A percentile compares a stretch with the other conserved stretches of the same genome.
These are phyloP conservation scores for Termitomyces sp. DNA, from an alignment of 768 basidiomycete genomes.

Conservation along the genomic window DNA sequence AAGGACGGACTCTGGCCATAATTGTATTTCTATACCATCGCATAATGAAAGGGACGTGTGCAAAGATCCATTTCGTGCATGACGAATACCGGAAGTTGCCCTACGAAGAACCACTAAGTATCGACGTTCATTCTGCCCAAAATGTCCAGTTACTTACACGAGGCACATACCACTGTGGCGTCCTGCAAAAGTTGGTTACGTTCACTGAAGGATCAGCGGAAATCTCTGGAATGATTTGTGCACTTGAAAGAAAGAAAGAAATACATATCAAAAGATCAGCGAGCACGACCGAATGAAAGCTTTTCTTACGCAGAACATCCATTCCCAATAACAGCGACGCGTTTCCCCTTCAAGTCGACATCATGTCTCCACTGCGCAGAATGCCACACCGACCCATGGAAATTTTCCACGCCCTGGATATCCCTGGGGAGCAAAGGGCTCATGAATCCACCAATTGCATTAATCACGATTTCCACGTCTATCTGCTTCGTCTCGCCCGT, in stretches of 20 bases:
- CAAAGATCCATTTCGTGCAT: slow-evolving; percentile 48
- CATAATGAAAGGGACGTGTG: slow-evolving; percentile 45
- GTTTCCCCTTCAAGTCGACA: slow-evolving; percentile 43
- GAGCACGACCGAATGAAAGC: background rate
- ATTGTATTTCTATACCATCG: slow-evolving; percentile 40
- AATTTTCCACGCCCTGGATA: slow-evolving; percentile 35
- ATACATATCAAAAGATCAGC: background rate
- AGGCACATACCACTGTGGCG: slow-evolving; percentile 51
- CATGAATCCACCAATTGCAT: slow-evolving; percentile 47
- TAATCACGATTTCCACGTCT: slow-evolving; percentile 41
- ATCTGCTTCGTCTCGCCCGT: slow-evolving; percentile 29
- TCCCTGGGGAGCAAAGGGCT: slow-evolving; percentile 39
- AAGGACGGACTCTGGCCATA: slow-evolving; percentile 37
- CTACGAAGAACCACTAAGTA: slow-evolving; percentile 19
- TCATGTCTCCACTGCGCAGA: slow-evolving; percentile 52
- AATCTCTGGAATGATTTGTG: slow-evolving; percentile 55
- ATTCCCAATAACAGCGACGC: slow-evolving; percentile 58
- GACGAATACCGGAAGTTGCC: slow-evolving; percentile 33
- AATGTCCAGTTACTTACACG: slow-evolving; percentile 31
- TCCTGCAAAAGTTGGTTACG: slow-evolving; percentile 55
- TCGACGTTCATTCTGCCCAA: background rate
- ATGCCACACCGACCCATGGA: slow-evolving; percentile 48
- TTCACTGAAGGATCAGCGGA: slow-evolving; percentile 41
- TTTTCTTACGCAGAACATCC: slow-evolving; percentile 52
- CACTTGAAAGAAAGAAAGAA: slow-evolving; percentile 29